A percentile compares a stretch with the other conserved stretches of the same genome.
Conservation (phyloP, 495 filamentous ascomycete species). For the Annulohypoxylon bovei region DNA sequence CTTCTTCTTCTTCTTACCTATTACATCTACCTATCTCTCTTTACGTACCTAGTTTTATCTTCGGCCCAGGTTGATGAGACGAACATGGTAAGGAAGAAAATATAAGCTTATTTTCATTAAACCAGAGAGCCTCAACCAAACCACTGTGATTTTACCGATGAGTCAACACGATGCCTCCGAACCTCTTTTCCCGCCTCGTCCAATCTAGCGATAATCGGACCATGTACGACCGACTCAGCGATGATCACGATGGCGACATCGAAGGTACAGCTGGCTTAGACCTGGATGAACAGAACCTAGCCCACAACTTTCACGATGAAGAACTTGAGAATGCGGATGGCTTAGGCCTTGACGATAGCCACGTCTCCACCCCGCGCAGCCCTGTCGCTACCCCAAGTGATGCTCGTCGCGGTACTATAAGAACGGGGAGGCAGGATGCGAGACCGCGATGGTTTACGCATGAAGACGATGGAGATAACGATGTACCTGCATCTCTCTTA, state of each 20-base stretch:
- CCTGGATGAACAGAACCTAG: conserved; percentile 74
- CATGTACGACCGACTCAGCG: conserved; percentile 75
- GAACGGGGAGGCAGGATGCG: conserved; percentile 17
- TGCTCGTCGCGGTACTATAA: conserved; percentile 14
- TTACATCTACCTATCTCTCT: neutral
- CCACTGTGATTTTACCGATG: conserved; percentile 30
- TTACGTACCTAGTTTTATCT: no score
- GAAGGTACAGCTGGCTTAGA: conserved; percentile 75
- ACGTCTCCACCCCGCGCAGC: conserved; percentile 64
- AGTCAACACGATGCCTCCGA: conserved; percentile 71
- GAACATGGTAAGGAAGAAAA: conserved; percentile 23
- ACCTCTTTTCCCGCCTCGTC: conserved; percentile 77
- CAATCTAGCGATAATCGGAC: conserved; percentile 71
- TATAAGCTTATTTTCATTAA: conserved; percentile 32
- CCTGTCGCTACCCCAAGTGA: conserved; percentile 46
- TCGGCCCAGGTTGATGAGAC: neutral
- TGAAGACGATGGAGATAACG: conserved; percentile 85
- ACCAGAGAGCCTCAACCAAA: conserved; percentile 16
- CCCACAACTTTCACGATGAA: conserved; percentile 72
- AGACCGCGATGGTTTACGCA: conserved; percentile 52
- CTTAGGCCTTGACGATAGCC: conserved; percentile 72
- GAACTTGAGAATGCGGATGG: conserved; percentile 72
- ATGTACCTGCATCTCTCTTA: conserved; percentile 88
- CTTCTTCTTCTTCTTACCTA: neutral
- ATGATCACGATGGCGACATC: conserved; percentile 71